Evolutionary conservation across 176 grass and related monocot genomes (phyloP).

Genomic region (Eragrostis curvula): DNA sequence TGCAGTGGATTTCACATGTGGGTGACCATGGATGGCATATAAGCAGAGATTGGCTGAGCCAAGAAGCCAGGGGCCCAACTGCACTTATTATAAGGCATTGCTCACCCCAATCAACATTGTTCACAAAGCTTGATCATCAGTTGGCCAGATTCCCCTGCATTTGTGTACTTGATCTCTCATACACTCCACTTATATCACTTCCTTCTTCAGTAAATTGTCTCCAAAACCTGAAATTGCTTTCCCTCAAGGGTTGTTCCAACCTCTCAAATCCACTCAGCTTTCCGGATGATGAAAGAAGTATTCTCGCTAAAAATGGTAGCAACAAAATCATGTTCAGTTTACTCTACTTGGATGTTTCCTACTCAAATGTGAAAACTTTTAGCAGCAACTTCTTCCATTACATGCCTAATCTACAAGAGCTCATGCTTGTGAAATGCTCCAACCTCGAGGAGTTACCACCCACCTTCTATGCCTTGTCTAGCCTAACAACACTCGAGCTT

Average conservation of each 20-base stretch:
- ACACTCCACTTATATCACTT: not conserved
- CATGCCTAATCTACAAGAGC: slow-evolving; percentile 12
- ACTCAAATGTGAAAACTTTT: not conserved
- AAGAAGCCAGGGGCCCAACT: not conserved
- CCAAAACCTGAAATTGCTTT: not conserved
- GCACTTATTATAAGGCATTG: slow-evolving; percentile 5
- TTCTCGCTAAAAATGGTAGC: not conserved
- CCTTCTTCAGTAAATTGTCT: not conserved
- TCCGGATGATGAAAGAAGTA: too few species aligned
- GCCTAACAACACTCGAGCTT: not conserved
- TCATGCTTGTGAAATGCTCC: not conserved
- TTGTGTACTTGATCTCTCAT: not conserved
- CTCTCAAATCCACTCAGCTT: not conserved
- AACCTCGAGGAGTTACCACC: slow-evolving; percentile 21
- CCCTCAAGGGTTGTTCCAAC: not conserved
- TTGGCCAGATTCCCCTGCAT: not conserved
- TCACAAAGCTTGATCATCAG: not conserved
- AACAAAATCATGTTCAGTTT: not conserved
- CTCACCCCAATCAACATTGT: not conserved
- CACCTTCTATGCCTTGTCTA: not conserved
- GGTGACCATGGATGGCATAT: too few species aligned
- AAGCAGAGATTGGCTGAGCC: not conserved
- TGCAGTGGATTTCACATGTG: too few species aligned
- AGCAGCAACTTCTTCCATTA: not conserved
- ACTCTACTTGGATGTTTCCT: not conserved